Evolutionary conservation across 768 basidiomycete species (phyloP), one percentile per base, ranked within the genome.

Genomic region (Phlebiopsis gigantea): DNA sequence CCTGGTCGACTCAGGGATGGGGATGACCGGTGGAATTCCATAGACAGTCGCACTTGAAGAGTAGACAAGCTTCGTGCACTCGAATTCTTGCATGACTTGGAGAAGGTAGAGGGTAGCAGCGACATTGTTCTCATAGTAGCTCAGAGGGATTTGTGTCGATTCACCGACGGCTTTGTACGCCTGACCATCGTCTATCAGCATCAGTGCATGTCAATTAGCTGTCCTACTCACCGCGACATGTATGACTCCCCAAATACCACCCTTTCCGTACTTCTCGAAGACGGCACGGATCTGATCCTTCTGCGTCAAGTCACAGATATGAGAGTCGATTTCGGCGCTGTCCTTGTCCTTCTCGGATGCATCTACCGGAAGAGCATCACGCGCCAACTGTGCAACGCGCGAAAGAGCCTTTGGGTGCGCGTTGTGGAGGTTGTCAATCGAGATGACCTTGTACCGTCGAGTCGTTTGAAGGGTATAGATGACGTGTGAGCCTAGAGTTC

Each of bases 31-130:
- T 9, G 97, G 97, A 3, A 85, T 94, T 53, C 97, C 97, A 68
- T 99, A 99, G 24, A 99, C 97, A 17, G 97, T 98, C 5, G 97
- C 97, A 22, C 93, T 96, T 10, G 95, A 98, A 0, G 97, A 98
- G 76, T 98, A 99, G 52, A 99, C 96, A 57, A 99, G 75, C 58
- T 92, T 83, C 53, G 80, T 79, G 75, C 90, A 92, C 60, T 87
- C 85, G 71, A 84, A 92, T 53, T 88, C 88, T 42, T 77, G 74
- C 94, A 96, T 96, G 62, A 82, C 77, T 75, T 94, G 87, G 61
- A 97, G 77, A 21, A 98, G 84, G 49, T 80, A 85, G 56, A 97
- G 72, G 6, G 94, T 95, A 5, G 93, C 95, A 44, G 81, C 72
- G 56, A 99, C 97, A 66, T 99, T 99, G 77, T 93, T 94, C 63